A percentile compares a stretch with the other conserved stretches of the same genome.
These are phyloP conservation scores for Cucurbitaria berberidis DNA, from an alignment of 2,329 filamentous ascomycete species.

Conservation along the genomic window DNA sequence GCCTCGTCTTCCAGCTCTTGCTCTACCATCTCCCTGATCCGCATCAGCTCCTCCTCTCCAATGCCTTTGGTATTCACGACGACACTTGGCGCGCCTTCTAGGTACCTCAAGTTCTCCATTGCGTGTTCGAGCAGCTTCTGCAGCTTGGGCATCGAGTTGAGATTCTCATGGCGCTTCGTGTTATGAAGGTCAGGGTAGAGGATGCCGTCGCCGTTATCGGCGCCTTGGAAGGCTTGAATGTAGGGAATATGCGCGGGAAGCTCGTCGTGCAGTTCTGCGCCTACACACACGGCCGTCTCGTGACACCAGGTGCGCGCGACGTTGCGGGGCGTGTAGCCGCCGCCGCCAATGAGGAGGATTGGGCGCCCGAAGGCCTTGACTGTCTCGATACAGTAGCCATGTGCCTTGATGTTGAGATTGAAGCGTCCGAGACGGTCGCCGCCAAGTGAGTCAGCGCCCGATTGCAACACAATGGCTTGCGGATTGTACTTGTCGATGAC, in stretches of 20 bases:
- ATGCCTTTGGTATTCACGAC: slow-evolving; percentile 79
- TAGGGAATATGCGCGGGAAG: slow-evolving; percentile 84
- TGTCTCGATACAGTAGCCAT: slow-evolving; percentile 88
- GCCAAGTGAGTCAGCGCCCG: slow-evolving; percentile 91
- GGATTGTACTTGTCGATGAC: slow-evolving; percentile 87
- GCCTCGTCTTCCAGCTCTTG: slow-evolving; percentile 68
- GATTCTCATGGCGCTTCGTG: slow-evolving; percentile 73
- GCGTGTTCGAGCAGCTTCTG: slow-evolving; percentile 78
- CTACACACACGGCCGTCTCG: slow-evolving; percentile 90
- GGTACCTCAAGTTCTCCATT: slow-evolving; percentile 83
- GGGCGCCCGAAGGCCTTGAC: slow-evolving; percentile 83
- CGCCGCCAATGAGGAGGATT: slow-evolving; percentile 88
- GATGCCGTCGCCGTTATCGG: slow-evolving; percentile 71
- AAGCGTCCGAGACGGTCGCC: slow-evolving; percentile 94
- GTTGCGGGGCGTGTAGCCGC: slow-evolving; percentile 95
- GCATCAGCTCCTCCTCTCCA: slow-evolving; percentile 67
- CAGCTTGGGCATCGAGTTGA: slow-evolving; percentile 78
- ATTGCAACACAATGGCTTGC: slow-evolving; percentile 90
- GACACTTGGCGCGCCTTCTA: slow-evolving; percentile 78
- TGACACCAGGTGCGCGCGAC: slow-evolving; percentile 97
- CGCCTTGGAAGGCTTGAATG: slow-evolving; percentile 80
- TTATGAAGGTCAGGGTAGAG: slow-evolving; percentile 90
- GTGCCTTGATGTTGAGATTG: slow-evolving; percentile 94
- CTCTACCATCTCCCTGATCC: slow-evolving; percentile 72
- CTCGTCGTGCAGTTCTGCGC: slow-evolving; percentile 71